phyloP scores from a whole-genome alignment of 108 stramenopile genomes.

The Skeletonema menzelii region DNA sequence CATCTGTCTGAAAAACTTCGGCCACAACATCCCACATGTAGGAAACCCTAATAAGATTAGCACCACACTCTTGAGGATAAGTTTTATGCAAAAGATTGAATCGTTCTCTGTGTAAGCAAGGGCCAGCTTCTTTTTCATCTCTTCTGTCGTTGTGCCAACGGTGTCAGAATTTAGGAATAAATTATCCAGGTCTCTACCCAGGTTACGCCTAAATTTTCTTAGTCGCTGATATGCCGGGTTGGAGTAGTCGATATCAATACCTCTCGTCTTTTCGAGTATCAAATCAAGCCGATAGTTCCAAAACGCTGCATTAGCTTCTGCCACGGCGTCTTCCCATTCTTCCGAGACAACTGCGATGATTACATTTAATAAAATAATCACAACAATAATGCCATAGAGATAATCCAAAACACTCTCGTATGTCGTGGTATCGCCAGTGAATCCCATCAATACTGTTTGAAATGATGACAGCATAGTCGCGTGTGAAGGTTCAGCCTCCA shows the following conservation, averaged over 20 bases:
- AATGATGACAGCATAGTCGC: neutral
- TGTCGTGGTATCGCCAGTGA: neutral
- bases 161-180: neutral
- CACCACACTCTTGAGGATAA: neutral
- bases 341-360: conserved; percentile 2
- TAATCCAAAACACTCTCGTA: neutral
- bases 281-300: conserved; percentile 6
- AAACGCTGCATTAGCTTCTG: conserved; percentile 2
- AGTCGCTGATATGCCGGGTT: neutral
- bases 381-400: neutral
- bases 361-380: neutral
- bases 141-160: neutral
- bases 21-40: neutral
- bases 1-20: conserved; percentile 8
- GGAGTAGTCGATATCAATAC: neutral
- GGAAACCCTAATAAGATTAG: neutral
- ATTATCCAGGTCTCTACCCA: neutral
- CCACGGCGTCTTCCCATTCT: neutral
- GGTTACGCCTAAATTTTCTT: neutral
- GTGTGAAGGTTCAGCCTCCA: neutral
- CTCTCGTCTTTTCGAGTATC: conserved; percentile 7
- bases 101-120: neutral
- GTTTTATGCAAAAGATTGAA: neutral
- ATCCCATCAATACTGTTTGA: neutral
- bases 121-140: neutral